A percentile compares a stretch with the other conserved stretches of the same genome.
Evolutionary conservation across 2,329 filamentous ascomycete species (phyloP).

Genomic region (Lojkania enalia): DNA sequence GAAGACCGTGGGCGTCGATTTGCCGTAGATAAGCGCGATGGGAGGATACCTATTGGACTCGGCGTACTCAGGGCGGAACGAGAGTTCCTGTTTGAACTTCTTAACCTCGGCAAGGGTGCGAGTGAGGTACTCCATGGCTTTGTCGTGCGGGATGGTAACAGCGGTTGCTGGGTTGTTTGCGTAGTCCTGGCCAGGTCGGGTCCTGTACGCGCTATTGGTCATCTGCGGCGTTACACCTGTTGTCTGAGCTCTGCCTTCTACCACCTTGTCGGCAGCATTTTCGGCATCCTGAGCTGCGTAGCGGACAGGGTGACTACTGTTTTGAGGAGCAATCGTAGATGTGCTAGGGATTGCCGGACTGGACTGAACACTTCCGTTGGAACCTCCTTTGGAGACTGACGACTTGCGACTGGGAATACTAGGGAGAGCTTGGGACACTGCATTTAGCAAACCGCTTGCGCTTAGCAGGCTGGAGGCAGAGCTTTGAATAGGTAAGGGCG

Average conservation of each 20-base stretch:
- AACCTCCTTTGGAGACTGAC: constrained; percentile 38
- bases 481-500: constrained; percentile 62
- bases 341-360: not conserved
- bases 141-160: constrained; percentile 59
- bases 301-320: constrained; percentile 14
- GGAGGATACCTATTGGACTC: constrained; percentile 78
- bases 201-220: constrained; percentile 39
- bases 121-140: constrained; percentile 68
- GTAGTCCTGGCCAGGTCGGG: too few species aligned
- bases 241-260: constrained; percentile 32
- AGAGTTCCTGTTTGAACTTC: constrained; percentile 75
- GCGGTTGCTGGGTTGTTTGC: constrained; percentile 37
- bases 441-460: constrained; percentile 50
- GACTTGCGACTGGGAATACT: constrained; percentile 40
- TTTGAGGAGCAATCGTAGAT: not conserved
- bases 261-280: constrained; percentile 30
- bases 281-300: constrained; percentile 25
- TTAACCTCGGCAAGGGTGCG: constrained; percentile 73
- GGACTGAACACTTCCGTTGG: constrained; percentile 22
- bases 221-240: constrained; percentile 55
- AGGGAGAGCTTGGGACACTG: constrained; percentile 53
- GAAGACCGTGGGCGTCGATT: constrained; percentile 82
- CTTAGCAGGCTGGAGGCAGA: constrained; percentile 44
- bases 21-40: constrained; percentile 80
- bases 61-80: constrained; percentile 62